Base-by-base conservation (phyloP, 192 early-diverging fungal genomes). In the Gamsiella multidivaricata region DNA sequence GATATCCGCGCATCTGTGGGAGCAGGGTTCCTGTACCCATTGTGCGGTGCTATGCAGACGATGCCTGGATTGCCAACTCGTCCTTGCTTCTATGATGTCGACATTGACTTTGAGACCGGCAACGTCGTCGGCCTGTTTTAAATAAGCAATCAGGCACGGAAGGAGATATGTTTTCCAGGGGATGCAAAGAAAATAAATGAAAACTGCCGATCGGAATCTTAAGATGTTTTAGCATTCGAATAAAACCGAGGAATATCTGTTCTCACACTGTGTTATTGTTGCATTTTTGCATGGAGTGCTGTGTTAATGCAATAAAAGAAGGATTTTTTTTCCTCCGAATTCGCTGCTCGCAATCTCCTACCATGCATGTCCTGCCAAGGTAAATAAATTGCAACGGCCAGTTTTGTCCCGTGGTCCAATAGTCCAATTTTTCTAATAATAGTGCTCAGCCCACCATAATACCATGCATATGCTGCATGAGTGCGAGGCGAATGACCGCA, bases 21-120 rank as follows among this genome's bases (percentile, higher is more conserved):
- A 37, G 97, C 97, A 39, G 97, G 97, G 14, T 99, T 99, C 87
- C 76, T 99, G 31, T 99, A 97, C 82, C 97, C 97, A 43, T 84
- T 99, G 37, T 88, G 95, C 32, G 97, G 97, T 22, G 88, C 91
- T 36, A 98, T 99, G 96, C 93, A 94, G 81, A 99, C 97, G 26
- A 97, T 99, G 91, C 97, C 97, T 22, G 97, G 97, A 29, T 86
- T 99, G 42, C 94, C 96, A 25, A 99, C 97, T 10, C 90, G 97
- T 41, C 97, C 96, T 8, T 95, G 94, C 74, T 98, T 96, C 87
- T 97, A 88, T 81, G 97, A 98, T 82, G 94, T 98, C 39, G 97
- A 97, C 76, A 73, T 98, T 36, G 96, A 98, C 61, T 80, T 85
- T 8, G 92, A 96, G 57, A 88, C 91, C 29, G 94, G 94, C 54